A percentile compares a stretch with the other conserved stretches of the same genome.
phyloP scores from a whole-genome alignment of 2,329 filamentous ascomycete species.

The Aspergillus udagawae region DNA sequence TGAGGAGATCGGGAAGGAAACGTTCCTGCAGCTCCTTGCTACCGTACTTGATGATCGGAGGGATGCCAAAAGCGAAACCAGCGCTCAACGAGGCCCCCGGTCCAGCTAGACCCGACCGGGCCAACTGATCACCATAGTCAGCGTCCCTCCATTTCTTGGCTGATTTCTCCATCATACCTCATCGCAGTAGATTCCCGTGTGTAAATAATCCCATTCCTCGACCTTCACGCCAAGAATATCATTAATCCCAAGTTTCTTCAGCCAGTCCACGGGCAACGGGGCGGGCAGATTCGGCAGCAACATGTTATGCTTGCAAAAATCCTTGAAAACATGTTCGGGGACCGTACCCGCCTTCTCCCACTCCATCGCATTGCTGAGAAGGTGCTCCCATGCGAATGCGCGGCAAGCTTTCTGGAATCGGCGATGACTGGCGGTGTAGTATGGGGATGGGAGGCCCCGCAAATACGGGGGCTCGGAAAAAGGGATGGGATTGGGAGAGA shows the following conservation, averaged over 20 bases:
- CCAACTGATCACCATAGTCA: conserved; percentile 48
- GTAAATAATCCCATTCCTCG: conserved; percentile 70
- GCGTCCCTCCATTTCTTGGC: neutral
- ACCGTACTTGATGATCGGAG: conserved; percentile 68
- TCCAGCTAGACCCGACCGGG: conserved; percentile 60
- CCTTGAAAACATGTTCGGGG: conserved; percentile 60
- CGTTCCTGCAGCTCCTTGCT: conserved; percentile 58
- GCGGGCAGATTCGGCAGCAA: conserved; percentile 66
- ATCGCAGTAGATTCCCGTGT: conserved; percentile 66
- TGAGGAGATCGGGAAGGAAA: conserved; percentile 65
- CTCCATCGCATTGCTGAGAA: conserved; percentile 60
- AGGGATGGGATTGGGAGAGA: conserved; percentile 47
- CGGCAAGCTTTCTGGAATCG: conserved; percentile 66
- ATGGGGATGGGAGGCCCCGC: conserved; percentile 64
- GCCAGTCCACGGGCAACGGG: conserved; percentile 64
- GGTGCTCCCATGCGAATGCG: conserved; percentile 60
- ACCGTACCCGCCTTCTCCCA: conserved; percentile 66
- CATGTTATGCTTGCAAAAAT: conserved; percentile 64
- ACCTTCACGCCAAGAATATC: conserved; percentile 65
- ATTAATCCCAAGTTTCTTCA: conserved; percentile 62
- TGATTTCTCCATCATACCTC: conserved; percentile 44
- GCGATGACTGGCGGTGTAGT: conserved; percentile 64
- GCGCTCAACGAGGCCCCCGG: conserved; percentile 64
- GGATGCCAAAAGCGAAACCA: conserved; percentile 68
- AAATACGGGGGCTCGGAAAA: conserved; percentile 73